These are phyloP conservation scores for Tricharina praecox DNA, from an alignment of 495 filamentous ascomycete species.

Conservation along the genomic window DNA sequence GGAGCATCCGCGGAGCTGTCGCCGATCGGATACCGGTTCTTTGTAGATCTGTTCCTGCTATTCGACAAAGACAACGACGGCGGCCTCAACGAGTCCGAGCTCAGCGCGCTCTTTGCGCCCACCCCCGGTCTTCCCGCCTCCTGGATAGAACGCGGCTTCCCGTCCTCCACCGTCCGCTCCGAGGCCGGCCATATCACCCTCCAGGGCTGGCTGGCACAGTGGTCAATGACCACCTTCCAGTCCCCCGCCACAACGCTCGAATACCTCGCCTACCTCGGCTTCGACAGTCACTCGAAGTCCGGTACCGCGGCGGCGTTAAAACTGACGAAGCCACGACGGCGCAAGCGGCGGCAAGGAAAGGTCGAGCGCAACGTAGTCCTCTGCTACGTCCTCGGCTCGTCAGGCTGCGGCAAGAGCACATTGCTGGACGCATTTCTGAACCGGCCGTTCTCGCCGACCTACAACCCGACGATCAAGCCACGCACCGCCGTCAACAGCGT, in stretches of 20 bases:
- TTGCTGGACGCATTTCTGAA: slow-evolving; percentile 82
- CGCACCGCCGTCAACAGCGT: slow-evolving; percentile 89
- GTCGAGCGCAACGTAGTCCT: slow-evolving; percentile 93
- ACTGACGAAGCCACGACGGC: slow-evolving; percentile 76
- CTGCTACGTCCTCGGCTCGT: slow-evolving; percentile 78
- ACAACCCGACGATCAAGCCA: slow-evolving; percentile 86
- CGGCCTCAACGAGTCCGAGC: slow-evolving; percentile 68
- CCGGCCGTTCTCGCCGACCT: slow-evolving; percentile 66
- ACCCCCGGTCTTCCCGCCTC: slow-evolving; percentile 74
- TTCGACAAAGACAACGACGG: slow-evolving; percentile 97
- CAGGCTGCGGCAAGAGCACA: slow-evolving; percentile 61
- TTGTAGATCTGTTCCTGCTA: slow-evolving; percentile 85
- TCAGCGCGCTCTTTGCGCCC: slow-evolving; percentile 75
- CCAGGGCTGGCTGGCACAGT: slow-evolving; percentile 95
- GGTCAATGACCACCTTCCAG: slow-evolving; percentile 98
- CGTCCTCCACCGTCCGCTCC: slow-evolving; percentile 82
- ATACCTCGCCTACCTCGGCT: slow-evolving; percentile 90
- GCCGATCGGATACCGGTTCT: slow-evolving; percentile 88
- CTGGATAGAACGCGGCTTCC: slow-evolving; percentile 75
- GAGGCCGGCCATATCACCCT: slow-evolving; percentile 90
- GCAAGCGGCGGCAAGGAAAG: slow-evolving; percentile 57
- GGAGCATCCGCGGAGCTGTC: slow-evolving; percentile 86
- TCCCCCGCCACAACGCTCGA: slow-evolving; percentile 87
- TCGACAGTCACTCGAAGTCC: slow-evolving; percentile 45
- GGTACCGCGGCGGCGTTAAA: slow-evolving; percentile 57